These are phyloP conservation scores for Aspergillus indologenus DNA, from an alignment of 495 filamentous ascomycete genomes.

Conservation along the genomic window DNA sequence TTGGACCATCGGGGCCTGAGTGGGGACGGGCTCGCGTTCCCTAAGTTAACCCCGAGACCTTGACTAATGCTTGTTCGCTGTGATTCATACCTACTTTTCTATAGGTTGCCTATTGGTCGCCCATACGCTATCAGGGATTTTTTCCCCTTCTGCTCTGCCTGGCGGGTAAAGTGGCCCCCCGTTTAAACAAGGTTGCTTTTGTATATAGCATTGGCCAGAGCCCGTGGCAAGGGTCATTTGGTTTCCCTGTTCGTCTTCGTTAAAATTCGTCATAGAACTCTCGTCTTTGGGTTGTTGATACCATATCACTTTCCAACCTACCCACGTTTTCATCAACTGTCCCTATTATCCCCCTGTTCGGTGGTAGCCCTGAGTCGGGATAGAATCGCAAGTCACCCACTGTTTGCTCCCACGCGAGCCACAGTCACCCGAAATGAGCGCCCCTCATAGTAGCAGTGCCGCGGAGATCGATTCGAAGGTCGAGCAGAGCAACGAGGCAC, in stretches of 20 bases:
- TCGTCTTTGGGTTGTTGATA: no score
- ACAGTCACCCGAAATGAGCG: constrained; percentile 3
- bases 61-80: not conserved
- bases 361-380: not conserved
- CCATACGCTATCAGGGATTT: not conserved
- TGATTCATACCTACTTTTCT: not conserved
- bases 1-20: no score
- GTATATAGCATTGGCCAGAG: not conserved
- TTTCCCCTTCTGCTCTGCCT: not conserved
- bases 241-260: not conserved
- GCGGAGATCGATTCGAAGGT: not conserved
- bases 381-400: not conserved
- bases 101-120: no score
- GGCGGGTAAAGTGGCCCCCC: not conserved
- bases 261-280: not conserved
- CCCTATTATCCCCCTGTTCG: not conserved
- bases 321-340: no score
- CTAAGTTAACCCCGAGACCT: not conserved
- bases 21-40: no score
- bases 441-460: not conserved
- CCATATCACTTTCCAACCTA: no score
- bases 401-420: no score
- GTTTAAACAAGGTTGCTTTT: not conserved
- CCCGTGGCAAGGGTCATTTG: not conserved
- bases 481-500: not conserved